Conservation (phyloP, 1,284 basidiomycete species). For the Ustilago nuda region DNA sequence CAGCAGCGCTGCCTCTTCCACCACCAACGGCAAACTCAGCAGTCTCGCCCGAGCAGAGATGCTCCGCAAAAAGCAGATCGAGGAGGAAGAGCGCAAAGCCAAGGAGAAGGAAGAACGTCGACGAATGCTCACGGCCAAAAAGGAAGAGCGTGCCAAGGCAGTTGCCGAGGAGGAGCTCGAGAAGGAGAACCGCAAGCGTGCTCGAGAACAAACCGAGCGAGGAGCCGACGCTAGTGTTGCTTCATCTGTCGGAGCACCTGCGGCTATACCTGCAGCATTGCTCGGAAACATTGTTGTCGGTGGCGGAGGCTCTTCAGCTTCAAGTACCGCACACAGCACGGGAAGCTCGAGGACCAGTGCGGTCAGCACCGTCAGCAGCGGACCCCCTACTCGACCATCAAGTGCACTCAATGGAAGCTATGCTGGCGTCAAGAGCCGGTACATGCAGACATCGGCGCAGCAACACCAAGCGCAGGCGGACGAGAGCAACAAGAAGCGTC, state of each 20-base stretch:
- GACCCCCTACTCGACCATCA: constrained; percentile 34
- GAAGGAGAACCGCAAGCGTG: constrained; percentile 46
- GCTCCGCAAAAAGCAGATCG: constrained; percentile 52
- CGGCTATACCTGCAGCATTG: constrained; percentile 40
- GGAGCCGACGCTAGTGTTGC: constrained; percentile 34
- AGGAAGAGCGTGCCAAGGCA: constrained; percentile 46
- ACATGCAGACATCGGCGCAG: constrained; percentile 39
- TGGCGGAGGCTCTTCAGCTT: constrained; percentile 27
- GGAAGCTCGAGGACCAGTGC: constrained; percentile 37
- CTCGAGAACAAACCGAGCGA: constrained; percentile 44
- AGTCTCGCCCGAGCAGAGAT: constrained; percentile 53
- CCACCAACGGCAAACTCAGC: constrained; percentile 42
- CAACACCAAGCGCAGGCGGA: constrained; percentile 29
- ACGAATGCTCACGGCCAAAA: constrained; percentile 47
- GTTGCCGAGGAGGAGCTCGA: constrained; percentile 45
- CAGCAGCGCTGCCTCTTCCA: constrained; percentile 16
- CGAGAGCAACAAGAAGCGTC: constrained; percentile 50
- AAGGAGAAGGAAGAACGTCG: constrained; percentile 56
- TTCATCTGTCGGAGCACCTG: constrained; percentile 33
- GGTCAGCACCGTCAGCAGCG: constrained; percentile 43
- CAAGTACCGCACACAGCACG: constrained; percentile 21
- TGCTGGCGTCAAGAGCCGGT: constrained; percentile 52
- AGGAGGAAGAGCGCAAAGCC: constrained; percentile 53
- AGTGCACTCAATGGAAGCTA: constrained; percentile 49
- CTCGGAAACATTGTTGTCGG: constrained; percentile 25